phyloP scores from a whole-genome alignment of 2,329 filamentous ascomycete species.

The Neofusicoccum umdonicola region DNA sequence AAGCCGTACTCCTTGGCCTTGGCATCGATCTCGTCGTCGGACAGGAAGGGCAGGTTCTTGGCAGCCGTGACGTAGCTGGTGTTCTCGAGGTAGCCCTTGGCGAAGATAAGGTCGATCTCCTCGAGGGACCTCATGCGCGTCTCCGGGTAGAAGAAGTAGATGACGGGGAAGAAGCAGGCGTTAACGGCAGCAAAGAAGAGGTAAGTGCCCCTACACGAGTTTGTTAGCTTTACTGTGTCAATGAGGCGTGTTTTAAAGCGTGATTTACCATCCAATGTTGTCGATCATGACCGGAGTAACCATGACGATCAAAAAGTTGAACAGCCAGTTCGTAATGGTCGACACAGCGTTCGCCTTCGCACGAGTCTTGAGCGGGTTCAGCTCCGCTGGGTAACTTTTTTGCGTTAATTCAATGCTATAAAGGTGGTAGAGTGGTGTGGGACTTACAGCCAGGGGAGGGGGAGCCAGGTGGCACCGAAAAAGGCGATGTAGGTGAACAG shows the following conservation, averaged over 20 bases:
- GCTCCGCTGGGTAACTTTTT: constrained; percentile 42
- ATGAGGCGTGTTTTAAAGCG: no score
- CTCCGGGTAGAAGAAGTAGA: constrained; percentile 56
- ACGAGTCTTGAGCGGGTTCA: constrained; percentile 55
- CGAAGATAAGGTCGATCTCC: constrained; percentile 50
- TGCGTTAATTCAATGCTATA: constrained; percentile 21
- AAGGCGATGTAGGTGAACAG: constrained; percentile 68
- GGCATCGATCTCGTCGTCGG: constrained; percentile 52
- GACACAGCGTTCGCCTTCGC: constrained; percentile 56
- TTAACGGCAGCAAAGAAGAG: constrained; percentile 54
- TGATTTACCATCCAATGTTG: constrained; percentile 30
- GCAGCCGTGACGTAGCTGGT: constrained; percentile 60
- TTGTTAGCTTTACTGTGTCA: no score
- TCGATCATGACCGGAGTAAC: constrained; percentile 41
- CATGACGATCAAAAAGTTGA: constrained; percentile 49
- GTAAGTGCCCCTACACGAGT: constrained; percentile 33
- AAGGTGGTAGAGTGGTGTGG: constrained; percentile 22
- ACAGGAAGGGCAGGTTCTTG: constrained; percentile 55
- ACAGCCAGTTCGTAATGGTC: constrained; percentile 56
- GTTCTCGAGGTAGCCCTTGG: constrained; percentile 57
- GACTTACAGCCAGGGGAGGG: constrained; percentile 57
- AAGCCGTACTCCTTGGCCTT: constrained; percentile 42
- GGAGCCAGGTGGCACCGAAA: constrained; percentile 65
- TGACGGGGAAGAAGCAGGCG: constrained; percentile 51
- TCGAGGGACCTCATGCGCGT: constrained; percentile 53